Evolutionary conservation across 495 filamentous ascomycete genomes (phyloP), one percentile per base, ranked within the genome.

Genomic region (Friedmanniomyces simplex): DNA sequence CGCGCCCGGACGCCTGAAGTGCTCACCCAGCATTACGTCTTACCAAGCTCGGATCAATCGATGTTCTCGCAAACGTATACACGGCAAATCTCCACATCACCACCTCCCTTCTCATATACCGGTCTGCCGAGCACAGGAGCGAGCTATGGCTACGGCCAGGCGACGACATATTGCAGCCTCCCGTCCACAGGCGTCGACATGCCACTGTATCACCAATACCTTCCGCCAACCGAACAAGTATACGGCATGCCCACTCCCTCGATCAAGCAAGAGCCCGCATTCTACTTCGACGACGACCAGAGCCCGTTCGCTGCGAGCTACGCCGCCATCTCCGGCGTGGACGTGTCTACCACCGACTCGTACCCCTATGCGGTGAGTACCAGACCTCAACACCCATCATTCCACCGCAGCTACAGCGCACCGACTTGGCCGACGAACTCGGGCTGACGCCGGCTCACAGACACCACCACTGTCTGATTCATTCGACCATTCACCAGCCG

Each of bases 391-490:
- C 61, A 46, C 20, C 59, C 61, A 18, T 25, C 58, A 18, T 50
- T 51, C 39, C 11, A 39, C 6, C 50, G 50, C 20, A 58, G 41
- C 56, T 47, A 52, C 49, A 58, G 20, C 26, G 52, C 47, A 32
- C 47, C 46, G 21, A 21, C 30, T 13, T 43, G 22, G 55, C 56
- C 55, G 1, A 11, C 37, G 48, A 61, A 34, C 49, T 16, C 50
- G 21, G 55, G 55, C 60, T 62, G 46, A 57, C 52, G 22, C 37
- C 11, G 26, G n/a, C 28, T 4, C 53, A 64, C 77, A 94, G 88
- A 91, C 90, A 73, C 89, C 89, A 73, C 81, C 89, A 66, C 80
- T 94, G 66, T 84, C 83, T 64, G 86, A 89, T 61, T 83, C 85
- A 18, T 88, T 86, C 71, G 87, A 91, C 61, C 82, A 84, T 65